Base-by-base conservation (phyloP, 2,329 filamentous ascomycete genomes). In the Gnomoniopsis smithogilvyi region DNA sequence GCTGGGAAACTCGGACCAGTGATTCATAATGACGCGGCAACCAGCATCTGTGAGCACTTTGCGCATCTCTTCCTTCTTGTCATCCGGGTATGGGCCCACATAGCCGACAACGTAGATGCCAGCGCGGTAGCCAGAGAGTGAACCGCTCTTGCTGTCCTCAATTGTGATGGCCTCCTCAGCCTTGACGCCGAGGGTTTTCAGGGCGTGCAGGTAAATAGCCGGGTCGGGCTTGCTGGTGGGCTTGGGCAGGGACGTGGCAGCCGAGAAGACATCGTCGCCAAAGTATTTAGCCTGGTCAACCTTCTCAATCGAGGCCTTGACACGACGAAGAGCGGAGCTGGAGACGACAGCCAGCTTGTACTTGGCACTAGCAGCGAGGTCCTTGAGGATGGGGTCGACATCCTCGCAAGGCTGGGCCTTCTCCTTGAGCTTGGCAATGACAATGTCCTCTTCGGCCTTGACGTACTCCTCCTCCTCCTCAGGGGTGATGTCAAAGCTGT, bases 181-280 rank as follows among this genome's bases (percentile, higher is more conserved):
- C 67, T 82, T 84, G 75, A 89, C 89, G 62, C 88, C 88, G 54
- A 96, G 81, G 70, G 84, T 77, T 75, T 92, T 77, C 70, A 92
- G 84, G 22, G 92, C 90, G 72, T 88, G 83, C 64, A 92, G 76
- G 78, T 96, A 96, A 75, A 96, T 89, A 65, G 91, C 90, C 19
- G 93, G 92, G 75, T 96, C 90, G 17, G 92, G 92, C 83, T 96
- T 96, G 74, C 86, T 90, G 57, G 91, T 93, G n/a, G 92, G 92
- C 69, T 80, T 85, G 59, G 84, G 78, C 66, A 96, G 82, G 60
- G 87, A 91, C 34, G 87, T 91, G 59, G 91, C 91, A 57, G 92
- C 92, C 48, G 87, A 91, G 82, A 90, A 96, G 72, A 96, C 82
- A 66, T 86, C 81, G 66, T 91, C 83, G 30, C 81, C 76, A 78